These are phyloP conservation scores for Physcomitrium patens DNA, from an alignment of 225 moss, liverwort and hornwort species.

Conservation along the genomic window DNA sequence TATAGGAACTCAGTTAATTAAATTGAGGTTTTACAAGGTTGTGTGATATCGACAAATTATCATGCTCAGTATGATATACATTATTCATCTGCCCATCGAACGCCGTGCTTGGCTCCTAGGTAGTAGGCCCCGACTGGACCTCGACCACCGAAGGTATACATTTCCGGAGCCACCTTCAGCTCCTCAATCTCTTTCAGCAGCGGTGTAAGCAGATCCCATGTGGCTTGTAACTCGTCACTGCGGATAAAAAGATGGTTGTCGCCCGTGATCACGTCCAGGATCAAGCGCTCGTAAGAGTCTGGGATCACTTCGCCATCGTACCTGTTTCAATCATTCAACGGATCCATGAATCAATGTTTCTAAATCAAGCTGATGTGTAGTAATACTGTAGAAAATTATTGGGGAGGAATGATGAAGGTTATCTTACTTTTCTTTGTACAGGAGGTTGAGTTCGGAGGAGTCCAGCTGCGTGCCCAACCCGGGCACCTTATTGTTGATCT, in stretches of 20 bases:
- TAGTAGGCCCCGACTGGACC: conserved; percentile 92
- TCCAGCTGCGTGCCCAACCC: conserved; percentile 81
- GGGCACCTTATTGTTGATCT: conserved; percentile 96
- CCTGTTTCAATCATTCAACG: conserved; percentile 38
- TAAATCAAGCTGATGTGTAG: background rate
- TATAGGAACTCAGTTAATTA: no score
- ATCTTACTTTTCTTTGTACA: conserved; percentile 75
- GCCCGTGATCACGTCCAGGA: conserved; percentile 87
- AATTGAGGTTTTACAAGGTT: no score
- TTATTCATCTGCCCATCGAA: conserved; percentile 82
- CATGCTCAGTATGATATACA: conserved; percentile 1
- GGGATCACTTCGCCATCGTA: conserved; percentile 56
- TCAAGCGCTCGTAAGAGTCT: conserved; percentile 91
- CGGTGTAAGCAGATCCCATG: conserved; percentile 84
- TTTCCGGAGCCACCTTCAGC: conserved; percentile 76
- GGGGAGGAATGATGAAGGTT: conserved; percentile 5
- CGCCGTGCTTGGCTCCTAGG: conserved; percentile 78
- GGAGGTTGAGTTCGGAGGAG: conserved; percentile 81
- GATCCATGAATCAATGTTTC: background rate
- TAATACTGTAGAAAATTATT: background rate
- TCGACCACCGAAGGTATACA: conserved; percentile 90
- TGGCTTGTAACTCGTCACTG: conserved; percentile 78
- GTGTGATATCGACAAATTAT: conserved; percentile 42
- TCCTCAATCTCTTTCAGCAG: conserved; percentile 73
- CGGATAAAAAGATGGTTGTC: conserved; percentile 89